A percentile compares a stretch with the other conserved stretches of the same genome.
These are phyloP conservation scores for Microcos paniculata DNA, from an alignment of 345 rosid genomes.

Conservation along the genomic window DNA sequence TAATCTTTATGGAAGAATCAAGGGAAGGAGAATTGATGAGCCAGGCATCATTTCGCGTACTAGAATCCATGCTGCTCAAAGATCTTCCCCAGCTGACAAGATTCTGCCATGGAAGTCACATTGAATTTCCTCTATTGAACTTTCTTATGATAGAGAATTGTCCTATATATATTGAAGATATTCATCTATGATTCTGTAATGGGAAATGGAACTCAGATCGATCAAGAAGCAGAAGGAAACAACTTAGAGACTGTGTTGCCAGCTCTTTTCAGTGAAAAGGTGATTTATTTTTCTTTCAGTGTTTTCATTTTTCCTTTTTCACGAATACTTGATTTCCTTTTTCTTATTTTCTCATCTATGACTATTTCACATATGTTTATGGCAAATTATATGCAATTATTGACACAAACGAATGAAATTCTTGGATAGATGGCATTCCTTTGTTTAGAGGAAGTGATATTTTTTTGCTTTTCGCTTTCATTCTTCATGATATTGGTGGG, in stretches of 20 bases:
- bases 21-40: neutral
- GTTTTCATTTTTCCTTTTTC: too few relatives aligned
- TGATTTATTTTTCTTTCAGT: neutral
- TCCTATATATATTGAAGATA: neutral
- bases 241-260: neutral
- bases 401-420: neutral
- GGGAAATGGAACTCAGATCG: neutral
- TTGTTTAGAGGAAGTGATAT: neutral
- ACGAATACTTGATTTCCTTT: too few relatives aligned
- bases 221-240: neutral
- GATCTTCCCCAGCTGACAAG: constrained; percentile 3
- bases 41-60: neutral
- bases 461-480: too few relatives aligned
- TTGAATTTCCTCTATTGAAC: constrained; percentile 3
- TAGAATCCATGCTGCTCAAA: neutral
- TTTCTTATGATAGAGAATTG: neutral
- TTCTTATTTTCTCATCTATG: too few relatives aligned
- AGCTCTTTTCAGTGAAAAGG: neutral
- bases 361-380: too few relatives aligned
- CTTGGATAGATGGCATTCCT: neutral
- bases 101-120: constrained; percentile 1
- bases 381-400: too few relatives aligned
- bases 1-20: neutral
- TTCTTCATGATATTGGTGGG: too few relatives aligned
- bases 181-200: neutral